These are phyloP conservation scores for Phyllosticta capitalensis DNA, from an alignment of 2,329 filamentous ascomycete species.

Conservation along the genomic window DNA sequence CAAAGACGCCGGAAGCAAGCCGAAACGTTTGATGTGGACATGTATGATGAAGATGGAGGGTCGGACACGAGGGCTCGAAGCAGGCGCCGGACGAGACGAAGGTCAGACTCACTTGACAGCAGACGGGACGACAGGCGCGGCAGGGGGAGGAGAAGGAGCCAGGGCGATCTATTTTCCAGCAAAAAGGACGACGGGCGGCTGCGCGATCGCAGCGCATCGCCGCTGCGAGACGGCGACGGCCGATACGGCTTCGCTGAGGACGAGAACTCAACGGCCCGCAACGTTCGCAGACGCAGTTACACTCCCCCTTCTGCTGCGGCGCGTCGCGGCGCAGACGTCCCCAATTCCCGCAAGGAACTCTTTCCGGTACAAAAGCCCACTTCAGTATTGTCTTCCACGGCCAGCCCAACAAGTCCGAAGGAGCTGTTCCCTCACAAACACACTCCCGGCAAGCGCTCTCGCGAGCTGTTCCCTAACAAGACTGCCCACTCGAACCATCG, in stretches of 20 bases:
- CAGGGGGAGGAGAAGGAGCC: conserved; percentile 15
- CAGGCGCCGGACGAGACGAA: conserved; percentile 16
- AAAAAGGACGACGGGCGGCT: conserved; percentile 34
- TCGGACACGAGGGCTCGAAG: conserved; percentile 24
- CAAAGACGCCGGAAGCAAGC: conserved; percentile 34
- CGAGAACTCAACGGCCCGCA: conserved; percentile 33
- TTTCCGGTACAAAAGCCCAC: conserved; percentile 34
- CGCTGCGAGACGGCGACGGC: conserved; percentile 38
- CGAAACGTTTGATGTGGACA: conserved; percentile 60
- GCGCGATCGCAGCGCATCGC: conserved; percentile 51
- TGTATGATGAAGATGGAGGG: conserved; percentile 66
- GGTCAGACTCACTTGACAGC: conserved; percentile 15
- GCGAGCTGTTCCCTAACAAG: conserved; percentile 31
- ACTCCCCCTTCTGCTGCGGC: conserved; percentile 23
- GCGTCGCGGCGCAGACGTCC: conserved; percentile 17
- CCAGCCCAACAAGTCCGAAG: conserved; percentile 7
- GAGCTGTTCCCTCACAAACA: conserved; percentile 15
- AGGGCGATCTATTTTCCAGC: conserved; percentile 24
- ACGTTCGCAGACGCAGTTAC: conserved; percentile 33
- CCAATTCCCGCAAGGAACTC: conserved; percentile 46
- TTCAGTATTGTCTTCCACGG: conserved; percentile 3
- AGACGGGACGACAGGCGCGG: conserved; percentile 16
- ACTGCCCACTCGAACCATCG: conserved; percentile 32
- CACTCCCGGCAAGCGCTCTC: conserved; percentile 13
- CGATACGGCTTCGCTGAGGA: conserved; percentile 41